These are phyloP conservation scores for Aegilops bicornis DNA, from an alignment of 176 grass and related monocot species.

Conservation along the genomic window DNA sequence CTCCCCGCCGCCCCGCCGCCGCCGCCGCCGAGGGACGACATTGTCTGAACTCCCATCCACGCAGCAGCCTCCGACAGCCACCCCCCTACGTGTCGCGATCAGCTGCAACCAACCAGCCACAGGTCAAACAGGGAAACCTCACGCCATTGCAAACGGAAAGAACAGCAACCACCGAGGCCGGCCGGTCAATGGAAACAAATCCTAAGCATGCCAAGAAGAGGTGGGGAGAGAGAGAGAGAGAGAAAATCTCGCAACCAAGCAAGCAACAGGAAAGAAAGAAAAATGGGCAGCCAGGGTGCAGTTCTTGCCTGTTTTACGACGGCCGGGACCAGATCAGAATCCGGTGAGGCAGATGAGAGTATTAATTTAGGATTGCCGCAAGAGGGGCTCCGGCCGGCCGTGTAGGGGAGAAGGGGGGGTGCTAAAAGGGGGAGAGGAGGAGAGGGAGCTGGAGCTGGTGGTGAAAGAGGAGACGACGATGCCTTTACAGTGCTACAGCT, in stretches of 20 bases:
- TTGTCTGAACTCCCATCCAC: conserved; percentile 78
- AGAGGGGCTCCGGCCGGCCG: background rate
- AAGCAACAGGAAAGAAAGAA: background rate
- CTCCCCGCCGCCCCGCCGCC: background rate
- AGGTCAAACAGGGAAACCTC: background rate
- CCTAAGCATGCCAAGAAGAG: conserved; percentile 27
- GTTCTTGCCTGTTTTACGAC: conserved; percentile 10
- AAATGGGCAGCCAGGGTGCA: background rate
- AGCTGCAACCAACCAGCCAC: background rate
- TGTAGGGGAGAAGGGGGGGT: background rate
- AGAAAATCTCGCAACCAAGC: conserved; percentile 31
- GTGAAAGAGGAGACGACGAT: background rate
- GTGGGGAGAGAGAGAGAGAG: background rate
- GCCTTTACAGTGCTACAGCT: background rate
- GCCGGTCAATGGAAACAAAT: conserved; percentile 23
- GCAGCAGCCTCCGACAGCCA: background rate
- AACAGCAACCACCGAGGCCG: background rate
- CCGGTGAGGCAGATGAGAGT: background rate
- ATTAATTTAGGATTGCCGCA: conserved; percentile 38
- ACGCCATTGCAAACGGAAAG: conserved; percentile 6
- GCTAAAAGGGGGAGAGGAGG: background rate
- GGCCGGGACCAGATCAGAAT: conserved; percentile 32
- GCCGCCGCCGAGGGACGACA: conserved; percentile 54
- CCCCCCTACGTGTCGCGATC: conserved; percentile 2
- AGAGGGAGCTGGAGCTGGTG: background rate